Evolutionary conservation across 805 yeast species (phyloP), one percentile per base, ranked within the genome.

Genomic region (Kuraishia ogatae): DNA sequence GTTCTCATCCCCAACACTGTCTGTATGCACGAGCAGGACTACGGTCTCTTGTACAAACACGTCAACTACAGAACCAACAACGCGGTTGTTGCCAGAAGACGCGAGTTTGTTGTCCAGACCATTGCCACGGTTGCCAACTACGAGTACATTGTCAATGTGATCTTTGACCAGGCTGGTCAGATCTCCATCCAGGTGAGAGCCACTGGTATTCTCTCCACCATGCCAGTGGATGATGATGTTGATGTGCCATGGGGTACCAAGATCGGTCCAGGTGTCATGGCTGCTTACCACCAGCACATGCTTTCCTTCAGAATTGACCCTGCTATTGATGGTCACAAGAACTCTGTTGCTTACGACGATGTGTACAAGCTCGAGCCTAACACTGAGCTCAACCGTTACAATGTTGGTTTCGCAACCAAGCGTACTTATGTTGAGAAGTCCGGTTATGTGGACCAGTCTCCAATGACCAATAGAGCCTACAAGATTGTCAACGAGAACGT

Each of bases 61-160:
- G 82, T 84, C 61, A 87, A 87, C 76, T 87, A 83, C 76, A 79
- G 96, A 77, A 87, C 87, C 56, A 75, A 77, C 57, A 74, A 76
- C 56, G 81, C 89, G n/a, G 85, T 84, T 59, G 84, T 84, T 58
- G 84, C 87, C 23, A 82, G 94, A 77, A 83, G 84, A 74, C 81
- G 93, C 71, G 89, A 86, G 68, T 83, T 87, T 61, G 84, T 87
- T 50, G 79, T 87, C 58, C 93, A 87, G 74, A 85, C 89, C 55
- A 83, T 87, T 65, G 89, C 92, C 35, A 87, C 94, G 47, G 93
- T 87, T 59, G 90, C 91, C 57, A 87, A 87, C 76, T 87, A 87
- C 73, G 94, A 87, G 73, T 87, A 87, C 74, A 80, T 85, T 60
- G 69, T 87, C 62, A 86, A 86, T 71, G 73, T 83, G 66, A 80